Evolutionary conservation across 257 asterid species (phyloP).

Genomic region (Solanum chaucha): DNA sequence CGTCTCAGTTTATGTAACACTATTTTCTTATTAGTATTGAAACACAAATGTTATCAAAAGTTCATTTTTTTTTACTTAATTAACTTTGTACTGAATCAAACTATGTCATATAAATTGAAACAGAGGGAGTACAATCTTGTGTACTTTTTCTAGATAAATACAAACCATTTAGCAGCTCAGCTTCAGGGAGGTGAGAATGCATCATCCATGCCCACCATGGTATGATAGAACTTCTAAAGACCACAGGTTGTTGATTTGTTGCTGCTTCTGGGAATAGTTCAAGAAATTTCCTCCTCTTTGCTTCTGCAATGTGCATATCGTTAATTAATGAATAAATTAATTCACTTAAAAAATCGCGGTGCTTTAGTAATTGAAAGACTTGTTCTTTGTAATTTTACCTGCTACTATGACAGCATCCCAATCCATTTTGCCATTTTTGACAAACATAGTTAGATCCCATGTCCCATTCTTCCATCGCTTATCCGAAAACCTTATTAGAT

Average conservation of each 20-base stretch:
- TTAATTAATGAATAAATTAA: background rate
- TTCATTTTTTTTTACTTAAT: background rate
- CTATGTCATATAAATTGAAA: background rate
- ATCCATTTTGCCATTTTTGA: slow-evolving; percentile 52
- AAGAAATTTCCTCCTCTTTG: slow-evolving; percentile 46
- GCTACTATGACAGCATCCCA: slow-evolving; percentile 64
- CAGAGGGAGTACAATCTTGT: background rate
- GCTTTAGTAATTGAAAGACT: background rate
- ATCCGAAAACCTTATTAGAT: slow-evolving; percentile 23
- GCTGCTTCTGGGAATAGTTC: slow-evolving; percentile 55
- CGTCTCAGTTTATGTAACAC: background rate
- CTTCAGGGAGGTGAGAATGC: slow-evolving; percentile 61
- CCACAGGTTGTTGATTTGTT: slow-evolving; percentile 47
- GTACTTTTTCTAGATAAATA: background rate
- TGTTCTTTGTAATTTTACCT: slow-evolving; percentile 18
- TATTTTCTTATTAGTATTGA: background rate
- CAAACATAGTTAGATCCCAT: slow-evolving; percentile 70
- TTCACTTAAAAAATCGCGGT: background rate
- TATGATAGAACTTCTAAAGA: slow-evolving; percentile 49
- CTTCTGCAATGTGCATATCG: slow-evolving; percentile 23
- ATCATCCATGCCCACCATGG: slow-evolving; percentile 77
- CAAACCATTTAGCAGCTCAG: slow-evolving; percentile 55
- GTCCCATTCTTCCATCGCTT: slow-evolving; percentile 60
- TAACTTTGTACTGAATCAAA: background rate
- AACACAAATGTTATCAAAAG: background rate